phyloP scores from a whole-genome alignment of 1,139 yeast genomes.

The Suhomyces kunorum region DNA sequence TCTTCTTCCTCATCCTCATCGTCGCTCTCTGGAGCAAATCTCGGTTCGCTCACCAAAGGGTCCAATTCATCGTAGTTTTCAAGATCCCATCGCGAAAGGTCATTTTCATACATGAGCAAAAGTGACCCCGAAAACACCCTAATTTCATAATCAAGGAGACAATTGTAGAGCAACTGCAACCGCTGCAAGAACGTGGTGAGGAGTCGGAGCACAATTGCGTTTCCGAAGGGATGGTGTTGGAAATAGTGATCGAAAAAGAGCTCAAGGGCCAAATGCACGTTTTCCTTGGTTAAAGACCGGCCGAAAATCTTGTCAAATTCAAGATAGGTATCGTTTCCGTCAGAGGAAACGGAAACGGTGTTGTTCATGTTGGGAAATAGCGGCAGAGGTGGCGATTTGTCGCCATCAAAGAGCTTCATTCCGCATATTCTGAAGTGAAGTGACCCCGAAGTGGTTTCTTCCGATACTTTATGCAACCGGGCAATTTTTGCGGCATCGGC shows the following conservation, averaged over 20 bases:
- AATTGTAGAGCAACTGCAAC: slow-evolving; percentile 63
- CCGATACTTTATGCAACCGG: slow-evolving; percentile 64
- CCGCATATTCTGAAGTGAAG: slow-evolving; percentile 82
- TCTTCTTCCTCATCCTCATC: slow-evolving; percentile 30
- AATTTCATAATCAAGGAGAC: slow-evolving; percentile 61
- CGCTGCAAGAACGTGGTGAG: slow-evolving; percentile 52
- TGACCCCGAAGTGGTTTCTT: slow-evolving; percentile 76
- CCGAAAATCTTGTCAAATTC: slow-evolving; percentile 73
- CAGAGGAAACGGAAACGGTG: slow-evolving; percentile 17
- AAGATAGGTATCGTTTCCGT: slow-evolving; percentile 38
- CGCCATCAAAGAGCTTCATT: slow-evolving; percentile 57
- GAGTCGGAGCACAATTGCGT: slow-evolving; percentile 19
- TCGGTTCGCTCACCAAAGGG: slow-evolving; percentile 35
- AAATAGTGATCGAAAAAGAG: slow-evolving; percentile 47
- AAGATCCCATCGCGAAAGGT: slow-evolving; percentile 48
- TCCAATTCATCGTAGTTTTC: slow-evolving; percentile 36
- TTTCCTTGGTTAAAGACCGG: slow-evolving; percentile 49
- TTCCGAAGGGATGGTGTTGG: slow-evolving; percentile 6
- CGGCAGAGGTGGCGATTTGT: slow-evolving; percentile 1
- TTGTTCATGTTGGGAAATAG: slow-evolving; percentile 17
- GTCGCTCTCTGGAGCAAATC: slow-evolving; percentile 26
- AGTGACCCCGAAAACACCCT: slow-evolving; percentile 76
- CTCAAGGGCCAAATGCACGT: slow-evolving; percentile 50
- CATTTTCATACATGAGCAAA: slow-evolving; percentile 74
- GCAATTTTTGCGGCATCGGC: slow-evolving; percentile 59